These are phyloP conservation scores for Saccharomyces hybrid DNA, from an alignment of 1,139 yeast species.

Conservation along the genomic window DNA sequence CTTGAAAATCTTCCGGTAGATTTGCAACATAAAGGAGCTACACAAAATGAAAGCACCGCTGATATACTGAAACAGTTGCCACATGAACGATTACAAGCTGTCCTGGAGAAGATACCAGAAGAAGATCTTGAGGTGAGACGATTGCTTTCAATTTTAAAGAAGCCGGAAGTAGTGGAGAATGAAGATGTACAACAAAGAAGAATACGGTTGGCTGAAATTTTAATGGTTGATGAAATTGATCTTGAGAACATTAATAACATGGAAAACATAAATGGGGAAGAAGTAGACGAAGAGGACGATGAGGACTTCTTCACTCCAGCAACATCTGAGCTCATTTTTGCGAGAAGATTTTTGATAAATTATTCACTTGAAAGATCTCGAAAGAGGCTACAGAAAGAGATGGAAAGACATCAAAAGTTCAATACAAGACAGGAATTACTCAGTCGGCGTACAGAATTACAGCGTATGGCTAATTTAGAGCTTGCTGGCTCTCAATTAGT, in stretches of 20 bases:
- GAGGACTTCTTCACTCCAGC: constrained; percentile 89
- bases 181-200: constrained; percentile 61
- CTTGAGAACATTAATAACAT: not conserved
- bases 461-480: constrained; percentile 36
- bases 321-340: constrained; percentile 43
- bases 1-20: not conserved
- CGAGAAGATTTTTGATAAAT: constrained; percentile 46
- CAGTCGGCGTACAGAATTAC: constrained; percentile 42
- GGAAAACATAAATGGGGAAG: constrained; percentile 23
- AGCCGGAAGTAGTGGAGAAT: constrained; percentile 53
- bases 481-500: constrained; percentile 65
- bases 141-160: constrained; percentile 44
- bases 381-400: constrained; percentile 36
- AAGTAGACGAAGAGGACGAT: constrained; percentile 41
- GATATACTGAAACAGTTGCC: not conserved
- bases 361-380: constrained; percentile 45
- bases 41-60: not conserved
- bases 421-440: constrained; percentile 34
- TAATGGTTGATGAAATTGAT: constrained; percentile 23
- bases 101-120: not conserved
- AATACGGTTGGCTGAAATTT: constrained; percentile 44
- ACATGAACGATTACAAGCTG: not conserved
- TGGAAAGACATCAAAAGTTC: constrained; percentile 6
- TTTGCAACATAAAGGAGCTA: not conserved
- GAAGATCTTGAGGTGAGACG: not conserved